Percentiles rank a stretch among this genome's conserved stretches.
Evolutionary conservation across 208 protist genomes (phyloP).

Genomic region (Leishmania mexicana): DNA sequence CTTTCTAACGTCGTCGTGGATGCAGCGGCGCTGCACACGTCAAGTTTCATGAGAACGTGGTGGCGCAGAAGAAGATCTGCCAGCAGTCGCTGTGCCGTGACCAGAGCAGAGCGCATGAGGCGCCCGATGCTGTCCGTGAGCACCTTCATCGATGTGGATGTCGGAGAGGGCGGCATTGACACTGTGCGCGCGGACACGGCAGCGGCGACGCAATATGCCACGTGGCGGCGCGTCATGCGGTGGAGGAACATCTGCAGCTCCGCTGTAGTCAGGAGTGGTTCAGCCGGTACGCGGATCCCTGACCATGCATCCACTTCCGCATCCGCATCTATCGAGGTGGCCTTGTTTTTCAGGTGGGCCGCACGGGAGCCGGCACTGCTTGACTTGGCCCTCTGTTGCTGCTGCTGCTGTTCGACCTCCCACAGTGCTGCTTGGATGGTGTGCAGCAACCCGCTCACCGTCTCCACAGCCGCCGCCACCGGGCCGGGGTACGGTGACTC

Average conservation of each 20-base stretch:
- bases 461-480: constrained; percentile 57
- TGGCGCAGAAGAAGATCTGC: constrained; percentile 25
- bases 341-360: neutral
- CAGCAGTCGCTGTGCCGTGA: constrained; percentile 15
- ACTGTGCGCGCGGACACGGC: constrained; percentile 26
- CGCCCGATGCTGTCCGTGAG: neutral
- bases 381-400: constrained; percentile 9
- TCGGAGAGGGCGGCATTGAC: constrained; percentile 1
- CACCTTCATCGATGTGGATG: neutral
- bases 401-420: constrained; percentile 16
- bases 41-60: constrained; percentile 15
- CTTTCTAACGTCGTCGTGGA: neutral
- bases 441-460: constrained; percentile 47
- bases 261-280: constrained; percentile 37
- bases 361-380: neutral
- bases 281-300: constrained; percentile 27
- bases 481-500: constrained; percentile 45
- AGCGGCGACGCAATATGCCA: constrained; percentile 42
- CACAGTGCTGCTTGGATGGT: constrained; percentile 35
- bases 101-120: constrained; percentile 21
- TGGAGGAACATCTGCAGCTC: constrained; percentile 49
- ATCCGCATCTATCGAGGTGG: neutral
- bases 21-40: neutral
- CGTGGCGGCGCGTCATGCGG: constrained; percentile 47
- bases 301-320: constrained; percentile 7